These are phyloP conservation scores for Elsinoe arachidis DNA, from an alignment of 2,329 filamentous ascomycete genomes.

Conservation along the genomic window DNA sequence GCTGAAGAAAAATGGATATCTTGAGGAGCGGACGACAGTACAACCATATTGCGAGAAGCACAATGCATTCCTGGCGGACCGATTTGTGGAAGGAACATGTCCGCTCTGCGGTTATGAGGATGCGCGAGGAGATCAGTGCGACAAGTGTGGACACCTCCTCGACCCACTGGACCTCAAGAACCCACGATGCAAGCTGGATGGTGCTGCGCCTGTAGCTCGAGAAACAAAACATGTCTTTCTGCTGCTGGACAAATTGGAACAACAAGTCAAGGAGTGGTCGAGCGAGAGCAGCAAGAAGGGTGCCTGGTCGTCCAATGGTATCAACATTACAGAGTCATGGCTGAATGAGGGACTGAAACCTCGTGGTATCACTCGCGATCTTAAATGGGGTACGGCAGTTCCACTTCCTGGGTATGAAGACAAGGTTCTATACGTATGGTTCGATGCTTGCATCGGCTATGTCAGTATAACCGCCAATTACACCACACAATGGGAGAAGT, in stretches of 20 bases:
- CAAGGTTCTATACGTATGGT: slow-evolving; percentile 88
- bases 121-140: slow-evolving; percentile 46
- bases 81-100: slow-evolving; percentile 74
- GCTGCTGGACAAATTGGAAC: slow-evolving; percentile 73
- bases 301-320: slow-evolving; percentile 65
- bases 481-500: slow-evolving; percentile 81
- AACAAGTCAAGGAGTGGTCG: slow-evolving; percentile 69
- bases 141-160: slow-evolving; percentile 42
- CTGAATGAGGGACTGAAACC: slow-evolving; percentile 74
- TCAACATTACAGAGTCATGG: slow-evolving; percentile 72
- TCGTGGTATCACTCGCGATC: slow-evolving; percentile 82
- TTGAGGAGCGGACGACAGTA: slow-evolving; percentile 76
- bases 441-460: slow-evolving; percentile 89
- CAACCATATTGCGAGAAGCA: slow-evolving; percentile 77
- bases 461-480: slow-evolving; percentile 91
- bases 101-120: slow-evolving; percentile 54
- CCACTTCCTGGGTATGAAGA: slow-evolving; percentile 55
- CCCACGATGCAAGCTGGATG: slow-evolving; percentile 85
- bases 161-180: slow-evolving; percentile 58
- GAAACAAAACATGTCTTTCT: slow-evolving; percentile 88
- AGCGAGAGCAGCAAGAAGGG: slow-evolving; percentile 64
- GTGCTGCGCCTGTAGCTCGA: slow-evolving; percentile 65
- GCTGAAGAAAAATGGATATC: slow-evolving; percentile 78
- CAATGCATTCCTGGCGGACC: slow-evolving; percentile 65
- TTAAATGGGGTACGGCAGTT: slow-evolving; percentile 74